Evolutionary conservation across 1,284 basidiomycete species (phyloP), one percentile per base, ranked within the genome.

Genomic region (Apiotrichum gracile): DNA sequence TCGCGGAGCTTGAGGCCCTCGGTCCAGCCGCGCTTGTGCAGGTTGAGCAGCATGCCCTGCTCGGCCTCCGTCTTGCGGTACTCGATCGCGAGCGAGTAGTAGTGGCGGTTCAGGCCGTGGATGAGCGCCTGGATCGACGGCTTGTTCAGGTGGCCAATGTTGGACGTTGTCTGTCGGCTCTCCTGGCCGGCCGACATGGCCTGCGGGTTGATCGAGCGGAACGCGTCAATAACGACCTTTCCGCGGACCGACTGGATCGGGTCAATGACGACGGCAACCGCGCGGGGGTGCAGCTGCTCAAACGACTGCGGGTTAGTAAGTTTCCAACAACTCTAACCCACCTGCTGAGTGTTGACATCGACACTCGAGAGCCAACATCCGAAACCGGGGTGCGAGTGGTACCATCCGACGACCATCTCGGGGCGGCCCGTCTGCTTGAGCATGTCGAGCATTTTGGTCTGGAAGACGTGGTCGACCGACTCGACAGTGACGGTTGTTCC

Each of bases 361-460:
- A 98, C 96, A 64, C 91, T 93, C 47, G 91, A 96, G 37, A 99
- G 79, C 96, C 96, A 99, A 76, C 96, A 99, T 6, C 96, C 96
- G 74, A 98, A 99, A 27, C 96, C 96, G 50, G 96, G 96, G 79
- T 99, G 96, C 45, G 96, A 98, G 76, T 99, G 96, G 74, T 99
- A 99, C 96, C 96, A 99, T 9, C 96, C 96, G 0, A 99, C 96
- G 12, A 98, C 96, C 85, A 88, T 92, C 78, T 98, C 96, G 45
- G 94, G 91, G 65, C 93, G 80, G 56, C 96, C 96, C 2, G 96
- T 99, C 79, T 98, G 96, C 77, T 98, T 98, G 66, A 99, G 78
- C 92, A 98, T 98, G 62, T 98, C 96, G 57, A 97, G 80, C 96
- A 98, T 98, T 76, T 88, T 97, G 17, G 86, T 88, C 76, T 99